Base-by-base conservation (phyloP, 1,284 basidiomycete species). In the Singerocomus inundabilis region DNA sequence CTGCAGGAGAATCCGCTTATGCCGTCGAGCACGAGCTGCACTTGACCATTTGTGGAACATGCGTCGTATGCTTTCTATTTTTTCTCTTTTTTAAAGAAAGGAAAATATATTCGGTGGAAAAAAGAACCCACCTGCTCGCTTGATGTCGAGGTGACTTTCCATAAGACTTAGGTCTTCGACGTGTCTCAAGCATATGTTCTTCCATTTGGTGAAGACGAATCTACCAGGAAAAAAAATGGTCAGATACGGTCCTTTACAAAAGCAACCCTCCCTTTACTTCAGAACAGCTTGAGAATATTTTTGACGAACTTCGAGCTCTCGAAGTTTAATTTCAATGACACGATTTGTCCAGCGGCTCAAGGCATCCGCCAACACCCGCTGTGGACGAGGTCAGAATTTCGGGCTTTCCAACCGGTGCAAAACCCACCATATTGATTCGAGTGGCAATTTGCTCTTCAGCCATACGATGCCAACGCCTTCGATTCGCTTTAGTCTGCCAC, bases 71-170 rank as follows among this genome's bases (percentile, higher is more conserved):
- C 73, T 77, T 64, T 91, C 88, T 88, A 58, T 21, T 21, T 21
- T 21, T 21, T 21, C 4, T 4, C 4, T 4, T 21, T 21, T 21
- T 21, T 21, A 2, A 21, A 21, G 21, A 21, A 21, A 21, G 21
- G 4, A 21, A 44, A 41, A 30, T 15, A 45, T 18, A 36, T 29
- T 30, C 4, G 11, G 15, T 13, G 42, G 9, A 29, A 31, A 34
- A 44, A 25, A 44, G 24, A 11, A 52, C 64, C 30, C 59, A 82
- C 88, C 88, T 76, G 88, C 86, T 42, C 78, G 77, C 66, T 87
- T 89, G 41, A 91, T 80, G 53, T 85, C 78, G 53, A 84, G 79
- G 62, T 88, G 88, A 61, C 85, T 91, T 62, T 89, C 83, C 77
- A 91, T 79, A n/a, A 91, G 77, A 57, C 80, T 84, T 2, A 85